Conservation (phyloP, 202 grass and related monocot species). For the Zoysia matrella region DNA sequence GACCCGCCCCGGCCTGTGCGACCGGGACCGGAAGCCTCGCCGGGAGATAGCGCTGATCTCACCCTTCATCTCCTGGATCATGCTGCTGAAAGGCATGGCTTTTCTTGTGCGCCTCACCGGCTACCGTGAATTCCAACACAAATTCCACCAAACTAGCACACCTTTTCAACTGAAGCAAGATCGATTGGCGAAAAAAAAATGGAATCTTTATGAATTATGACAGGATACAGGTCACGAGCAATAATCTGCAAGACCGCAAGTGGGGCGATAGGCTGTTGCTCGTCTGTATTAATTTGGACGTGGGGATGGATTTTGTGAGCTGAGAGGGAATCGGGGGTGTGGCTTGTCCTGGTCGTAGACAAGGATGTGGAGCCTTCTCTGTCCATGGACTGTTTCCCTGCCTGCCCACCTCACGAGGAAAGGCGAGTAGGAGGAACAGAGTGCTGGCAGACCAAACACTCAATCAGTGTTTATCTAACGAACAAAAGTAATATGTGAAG, state of each 20-base stretch:
- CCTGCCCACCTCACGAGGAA: background rate
- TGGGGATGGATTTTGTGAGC: background rate
- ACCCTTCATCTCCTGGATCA: constrained; percentile 89
- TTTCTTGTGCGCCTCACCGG: constrained; percentile 16
- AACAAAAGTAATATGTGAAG: background rate
- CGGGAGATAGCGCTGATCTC: constrained; percentile 86
- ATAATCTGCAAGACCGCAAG: background rate
- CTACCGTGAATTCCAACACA: background rate
- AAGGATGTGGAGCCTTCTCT: constrained; percentile 27
- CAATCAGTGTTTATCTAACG: background rate
- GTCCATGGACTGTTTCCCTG: background rate
- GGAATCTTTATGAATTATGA: constrained; percentile 12
- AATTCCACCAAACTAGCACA: constrained; percentile 8
- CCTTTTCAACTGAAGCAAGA: background rate
- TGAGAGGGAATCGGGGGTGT: background rate
- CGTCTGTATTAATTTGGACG: constrained; percentile 9
- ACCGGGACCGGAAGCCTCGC: constrained; percentile 63
- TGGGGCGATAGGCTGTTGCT: background rate
- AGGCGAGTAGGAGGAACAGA: constrained; percentile 13
- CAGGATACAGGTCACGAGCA: background rate
- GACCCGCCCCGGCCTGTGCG: constrained; percentile 42
- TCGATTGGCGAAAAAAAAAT: background rate
- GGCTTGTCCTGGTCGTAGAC: constrained; percentile 14
- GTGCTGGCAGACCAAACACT: background rate
- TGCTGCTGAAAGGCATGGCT: constrained; percentile 79